These are phyloP conservation scores for Chytriomyces confervae DNA, from an alignment of 192 early-diverging fungal species.

Conservation along the genomic window DNA sequence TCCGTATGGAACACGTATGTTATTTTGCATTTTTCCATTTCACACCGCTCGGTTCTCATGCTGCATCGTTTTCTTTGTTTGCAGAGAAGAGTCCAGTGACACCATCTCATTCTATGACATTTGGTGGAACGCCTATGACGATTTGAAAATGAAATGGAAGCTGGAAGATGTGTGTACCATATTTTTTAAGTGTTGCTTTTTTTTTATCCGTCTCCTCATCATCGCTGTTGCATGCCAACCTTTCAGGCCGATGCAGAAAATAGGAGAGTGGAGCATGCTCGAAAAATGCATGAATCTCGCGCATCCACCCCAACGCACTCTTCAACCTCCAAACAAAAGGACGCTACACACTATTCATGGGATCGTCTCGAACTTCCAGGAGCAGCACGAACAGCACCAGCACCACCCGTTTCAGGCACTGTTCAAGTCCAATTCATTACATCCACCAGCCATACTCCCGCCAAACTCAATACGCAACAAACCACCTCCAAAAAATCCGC, in stretches of 20 bases:
- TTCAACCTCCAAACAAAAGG: not conserved
- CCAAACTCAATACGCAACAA: not conserved
- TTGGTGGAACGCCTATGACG: conserved; percentile 32
- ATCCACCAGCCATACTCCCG: not conserved
- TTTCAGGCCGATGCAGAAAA: not conserved
- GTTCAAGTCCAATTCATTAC: no score
- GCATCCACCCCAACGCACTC: not conserved
- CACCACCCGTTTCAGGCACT: no score
- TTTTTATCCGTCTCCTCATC: not conserved
- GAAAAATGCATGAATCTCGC: not conserved
- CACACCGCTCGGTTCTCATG: not conserved
- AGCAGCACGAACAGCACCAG: no score
- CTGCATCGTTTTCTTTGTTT: not conserved
- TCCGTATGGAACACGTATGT: conserved; percentile 34
- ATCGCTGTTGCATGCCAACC: not conserved
- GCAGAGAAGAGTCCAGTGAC: conserved; percentile 2
- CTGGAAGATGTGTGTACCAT: not conserved
- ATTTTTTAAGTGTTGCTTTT: not conserved
- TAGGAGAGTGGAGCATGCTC: not conserved
- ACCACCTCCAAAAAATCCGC: not conserved
- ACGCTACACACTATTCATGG: not conserved
- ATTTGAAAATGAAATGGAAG: conserved; percentile 11
- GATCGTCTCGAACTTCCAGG: not conserved
- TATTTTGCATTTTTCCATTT: not conserved
- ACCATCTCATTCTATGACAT: conserved; percentile 8